A percentile compares a stretch with the other conserved stretches of the same genome.
Evolutionary conservation across 192 early-diverging fungal species (phyloP).

Genomic region (Coemansia sp.): DNA sequence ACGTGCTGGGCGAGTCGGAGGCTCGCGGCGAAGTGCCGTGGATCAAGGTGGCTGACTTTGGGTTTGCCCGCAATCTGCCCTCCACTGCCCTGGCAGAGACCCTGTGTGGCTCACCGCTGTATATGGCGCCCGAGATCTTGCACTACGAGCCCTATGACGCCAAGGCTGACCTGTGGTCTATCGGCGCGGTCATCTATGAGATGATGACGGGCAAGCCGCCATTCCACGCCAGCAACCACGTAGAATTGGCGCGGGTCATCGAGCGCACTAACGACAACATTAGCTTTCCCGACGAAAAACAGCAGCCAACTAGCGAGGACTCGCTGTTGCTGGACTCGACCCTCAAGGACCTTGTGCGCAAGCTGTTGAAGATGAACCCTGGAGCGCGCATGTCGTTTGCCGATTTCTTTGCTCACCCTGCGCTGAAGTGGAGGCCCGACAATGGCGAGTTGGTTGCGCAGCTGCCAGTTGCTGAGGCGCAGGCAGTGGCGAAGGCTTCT

Average conservation of each 20-base stretch:
- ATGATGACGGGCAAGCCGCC: conserved; percentile 91
- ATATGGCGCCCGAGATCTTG: conserved; percentile 92
- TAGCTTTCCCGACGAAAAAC: conserved; percentile 77
- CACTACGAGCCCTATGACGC: conserved; percentile 93
- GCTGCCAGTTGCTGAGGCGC: background rate
- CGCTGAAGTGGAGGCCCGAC: conserved; percentile 39
- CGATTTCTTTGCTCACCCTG: conserved; percentile 90
- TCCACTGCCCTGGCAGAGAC: conserved; percentile 89
- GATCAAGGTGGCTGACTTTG: conserved; percentile 97
- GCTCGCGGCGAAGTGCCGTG: conserved; percentile 57
- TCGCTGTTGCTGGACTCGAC: conserved; percentile 21
- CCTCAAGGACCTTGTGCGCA: conserved; percentile 67
- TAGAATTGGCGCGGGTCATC: conserved; percentile 91
- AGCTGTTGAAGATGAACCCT: conserved; percentile 85
- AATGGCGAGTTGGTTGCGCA: conserved; percentile 4
- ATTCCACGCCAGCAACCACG: conserved; percentile 91
- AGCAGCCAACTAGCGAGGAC: background rate
- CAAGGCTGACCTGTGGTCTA: conserved; percentile 96
- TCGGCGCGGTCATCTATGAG: conserved; percentile 94
- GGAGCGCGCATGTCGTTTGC: conserved; percentile 91
- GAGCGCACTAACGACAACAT: conserved; percentile 85
- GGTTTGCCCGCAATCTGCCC: conserved; percentile 91
- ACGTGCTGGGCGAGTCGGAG: conserved; percentile 52
- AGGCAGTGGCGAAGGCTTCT: background rate
- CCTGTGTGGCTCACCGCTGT: conserved; percentile 95